Percentiles rank a stretch among this genome's conserved stretches.
Conservation (phyloP, 2,329 filamentous ascomycete species). For the Xylariaceae sp. region DNA sequence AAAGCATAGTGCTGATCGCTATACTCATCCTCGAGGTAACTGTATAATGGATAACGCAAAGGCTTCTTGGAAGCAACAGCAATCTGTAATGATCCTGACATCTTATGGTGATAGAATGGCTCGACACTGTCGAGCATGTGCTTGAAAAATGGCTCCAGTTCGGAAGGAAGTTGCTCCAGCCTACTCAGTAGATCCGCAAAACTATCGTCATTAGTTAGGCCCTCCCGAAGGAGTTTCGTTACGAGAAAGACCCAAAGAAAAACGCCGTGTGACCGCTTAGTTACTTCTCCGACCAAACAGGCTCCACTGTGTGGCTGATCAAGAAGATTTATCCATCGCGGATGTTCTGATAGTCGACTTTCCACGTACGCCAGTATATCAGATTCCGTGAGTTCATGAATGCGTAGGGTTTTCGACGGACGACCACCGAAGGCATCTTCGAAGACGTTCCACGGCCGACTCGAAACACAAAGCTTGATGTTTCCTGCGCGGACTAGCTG, state of each 20-base stretch:
- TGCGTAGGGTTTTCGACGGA: slow-evolving; percentile 21
- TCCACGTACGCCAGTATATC: slow-evolving; percentile 32
- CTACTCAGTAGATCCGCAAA: slow-evolving; percentile 18
- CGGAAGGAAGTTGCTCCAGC: slow-evolving; percentile 23
- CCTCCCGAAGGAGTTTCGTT: slow-evolving; percentile 30
- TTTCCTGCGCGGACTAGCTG: background rate
- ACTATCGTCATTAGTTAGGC: slow-evolving; percentile 30
- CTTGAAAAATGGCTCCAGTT: slow-evolving; percentile 30
- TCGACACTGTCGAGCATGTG: slow-evolving; percentile 28
- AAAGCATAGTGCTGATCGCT: background rate
- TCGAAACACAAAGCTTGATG: slow-evolving; percentile 40
- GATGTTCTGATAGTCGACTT: slow-evolving; percentile 21
- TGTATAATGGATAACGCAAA: background rate
- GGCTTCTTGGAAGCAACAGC: background rate
- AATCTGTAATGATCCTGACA: background rate
- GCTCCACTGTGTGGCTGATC: background rate
- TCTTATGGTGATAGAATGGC: slow-evolving; percentile 10
- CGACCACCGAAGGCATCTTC: slow-evolving; percentile 31
- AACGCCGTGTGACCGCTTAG: slow-evolving; percentile 35
- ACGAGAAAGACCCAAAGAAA: slow-evolving; percentile 43
- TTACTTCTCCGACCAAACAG: slow-evolving; percentile 28
- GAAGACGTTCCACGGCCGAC: slow-evolving; percentile 39
- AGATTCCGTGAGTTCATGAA: slow-evolving; percentile 31
- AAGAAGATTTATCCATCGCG: slow-evolving; percentile 18
- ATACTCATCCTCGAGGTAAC: background rate